Percentiles rank a stretch among this genome's conserved stretches.
These are phyloP conservation scores for Puccinia brachypodii DNA, from an alignment of 1,284 basidiomycete species.

Conservation along the genomic window DNA sequence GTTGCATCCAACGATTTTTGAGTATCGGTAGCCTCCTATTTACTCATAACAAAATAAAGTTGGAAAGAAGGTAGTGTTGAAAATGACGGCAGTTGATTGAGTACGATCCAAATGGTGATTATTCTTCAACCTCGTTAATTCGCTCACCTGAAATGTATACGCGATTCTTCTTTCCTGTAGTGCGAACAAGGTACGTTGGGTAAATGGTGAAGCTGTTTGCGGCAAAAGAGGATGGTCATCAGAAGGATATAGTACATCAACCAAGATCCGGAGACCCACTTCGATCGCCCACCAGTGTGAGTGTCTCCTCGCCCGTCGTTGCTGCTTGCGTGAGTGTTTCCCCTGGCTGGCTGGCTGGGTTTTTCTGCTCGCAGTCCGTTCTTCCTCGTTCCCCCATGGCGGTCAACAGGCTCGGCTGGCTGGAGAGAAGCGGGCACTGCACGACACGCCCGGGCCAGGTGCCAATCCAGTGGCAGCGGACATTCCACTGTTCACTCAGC, in stretches of 20 bases:
- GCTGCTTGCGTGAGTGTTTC: background rate
- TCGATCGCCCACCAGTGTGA: conserved; percentile 23
- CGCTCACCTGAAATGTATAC: conserved; percentile 58
- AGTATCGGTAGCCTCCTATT: conserved; percentile 40
- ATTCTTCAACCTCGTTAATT: no score
- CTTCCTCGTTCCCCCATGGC: background rate
- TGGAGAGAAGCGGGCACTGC: background rate
- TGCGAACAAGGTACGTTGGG: conserved; percentile 52
- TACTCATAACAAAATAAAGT: no score
- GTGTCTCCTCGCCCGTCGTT: background rate
- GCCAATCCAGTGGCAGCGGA: background rate
- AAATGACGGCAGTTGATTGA: background rate
- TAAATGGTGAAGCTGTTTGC: conserved; percentile 48
- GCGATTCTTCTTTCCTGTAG: conserved; percentile 63
- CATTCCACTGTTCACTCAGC: background rate
- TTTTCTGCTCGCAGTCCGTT: no score
- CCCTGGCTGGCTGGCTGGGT: background rate
- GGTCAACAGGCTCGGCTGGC: background rate
- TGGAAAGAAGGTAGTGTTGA: background rate
- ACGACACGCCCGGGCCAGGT: background rate
- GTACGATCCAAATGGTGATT: background rate
- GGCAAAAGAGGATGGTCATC: background rate
- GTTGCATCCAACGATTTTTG: conserved; percentile 41
- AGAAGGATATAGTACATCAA: background rate
- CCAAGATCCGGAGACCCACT: background rate